A percentile compares a stretch with the other conserved stretches of the same genome.
Evolutionary conservation across 805 yeast species (phyloP).

Genomic region (Candida michaelii): DNA sequence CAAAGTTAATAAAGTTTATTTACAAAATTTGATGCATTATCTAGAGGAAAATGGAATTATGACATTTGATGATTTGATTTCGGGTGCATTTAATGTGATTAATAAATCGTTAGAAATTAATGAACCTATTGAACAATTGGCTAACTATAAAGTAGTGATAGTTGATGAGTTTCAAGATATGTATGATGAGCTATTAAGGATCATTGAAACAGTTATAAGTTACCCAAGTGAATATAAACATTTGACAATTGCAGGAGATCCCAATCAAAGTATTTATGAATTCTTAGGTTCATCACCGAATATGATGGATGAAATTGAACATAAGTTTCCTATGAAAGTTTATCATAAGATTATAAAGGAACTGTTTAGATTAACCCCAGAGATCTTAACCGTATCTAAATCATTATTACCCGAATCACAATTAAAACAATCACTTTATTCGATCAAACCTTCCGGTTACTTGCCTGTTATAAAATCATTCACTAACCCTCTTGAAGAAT

Average conservation of each 20-base stretch:
- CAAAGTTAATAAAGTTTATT: constrained; percentile 26
- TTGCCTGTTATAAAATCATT: constrained; percentile 23
- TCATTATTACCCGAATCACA: constrained; percentile 10
- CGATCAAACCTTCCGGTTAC: constrained; percentile 20
- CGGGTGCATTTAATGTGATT: constrained; percentile 30
- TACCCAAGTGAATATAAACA: constrained; percentile 46
- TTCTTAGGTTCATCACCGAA: constrained; percentile 56
- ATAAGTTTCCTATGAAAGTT: constrained; percentile 21
- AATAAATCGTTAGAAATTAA: constrained; percentile 16
- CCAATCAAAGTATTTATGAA: constrained; percentile 66
- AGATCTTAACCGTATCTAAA: constrained; percentile 48
- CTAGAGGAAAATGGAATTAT: constrained; percentile 33
- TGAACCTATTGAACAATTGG: constrained; percentile 17
- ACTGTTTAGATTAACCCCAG: constrained; percentile 63
- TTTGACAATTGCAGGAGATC: constrained; percentile 68
- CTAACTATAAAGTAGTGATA: constrained; percentile 38
- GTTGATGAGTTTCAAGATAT: constrained; percentile 79
- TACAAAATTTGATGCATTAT: constrained; percentile 27
- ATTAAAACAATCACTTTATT: constrained; percentile 6
- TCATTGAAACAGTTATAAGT: constrained; percentile 40
- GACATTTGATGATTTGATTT: constrained; percentile 36
- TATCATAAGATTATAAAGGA: constrained; percentile 42
- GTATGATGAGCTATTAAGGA: constrained; percentile 47
- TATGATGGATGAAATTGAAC: constrained; percentile 27
- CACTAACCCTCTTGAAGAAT: constrained; percentile 33